Conservation (phyloP, 2,329 filamentous ascomycete species). For the Neofusicoccum cordaticola region DNA sequence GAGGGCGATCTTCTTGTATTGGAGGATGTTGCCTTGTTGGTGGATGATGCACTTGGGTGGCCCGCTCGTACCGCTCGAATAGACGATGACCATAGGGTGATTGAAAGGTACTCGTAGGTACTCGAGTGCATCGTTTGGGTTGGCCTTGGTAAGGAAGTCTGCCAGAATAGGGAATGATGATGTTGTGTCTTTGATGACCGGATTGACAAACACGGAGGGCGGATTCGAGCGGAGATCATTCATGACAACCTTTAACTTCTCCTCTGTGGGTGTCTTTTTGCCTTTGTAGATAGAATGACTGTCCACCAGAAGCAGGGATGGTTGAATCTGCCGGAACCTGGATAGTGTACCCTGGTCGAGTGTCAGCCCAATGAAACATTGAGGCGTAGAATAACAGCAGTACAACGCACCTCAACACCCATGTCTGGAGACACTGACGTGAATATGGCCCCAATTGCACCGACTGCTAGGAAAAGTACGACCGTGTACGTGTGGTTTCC, state of each 20-base stretch:
- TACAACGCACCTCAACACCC: slow-evolving; percentile 27
- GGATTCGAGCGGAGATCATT: slow-evolving; percentile 24
- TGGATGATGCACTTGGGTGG: slow-evolving; percentile 48
- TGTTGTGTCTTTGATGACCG: slow-evolving; percentile 16
- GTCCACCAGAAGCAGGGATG: slow-evolving; percentile 42
- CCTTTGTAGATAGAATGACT: slow-evolving; percentile 41
- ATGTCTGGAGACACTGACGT: slow-evolving; percentile 46
- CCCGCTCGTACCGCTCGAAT: slow-evolving; percentile 44
- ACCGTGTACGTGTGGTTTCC: slow-evolving; percentile 44
- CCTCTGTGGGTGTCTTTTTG: slow-evolving; percentile 30
- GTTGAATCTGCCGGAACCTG: slow-evolving; percentile 40
- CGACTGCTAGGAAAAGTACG: slow-evolving; percentile 41
- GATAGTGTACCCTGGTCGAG: slow-evolving; percentile 33
- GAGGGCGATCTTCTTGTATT: slow-evolving; percentile 44
- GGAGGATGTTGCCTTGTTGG: slow-evolving; percentile 42
- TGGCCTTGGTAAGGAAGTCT: slow-evolving; percentile 34
- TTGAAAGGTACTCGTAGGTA: slow-evolving; percentile 42
- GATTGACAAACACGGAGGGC: slow-evolving; percentile 28
- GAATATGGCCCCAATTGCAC: slow-evolving; percentile 44
- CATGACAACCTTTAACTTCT: slow-evolving; percentile 34
- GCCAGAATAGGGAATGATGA: slow-evolving; percentile 26
- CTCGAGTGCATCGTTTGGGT: slow-evolving; percentile 22
- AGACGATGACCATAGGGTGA: slow-evolving; percentile 45
- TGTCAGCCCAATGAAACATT: not conserved
- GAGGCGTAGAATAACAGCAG: too few species aligned